phyloP scores from a whole-genome alignment of 805 yeast genomes.

The Saccharomycopsis sp. region DNA sequence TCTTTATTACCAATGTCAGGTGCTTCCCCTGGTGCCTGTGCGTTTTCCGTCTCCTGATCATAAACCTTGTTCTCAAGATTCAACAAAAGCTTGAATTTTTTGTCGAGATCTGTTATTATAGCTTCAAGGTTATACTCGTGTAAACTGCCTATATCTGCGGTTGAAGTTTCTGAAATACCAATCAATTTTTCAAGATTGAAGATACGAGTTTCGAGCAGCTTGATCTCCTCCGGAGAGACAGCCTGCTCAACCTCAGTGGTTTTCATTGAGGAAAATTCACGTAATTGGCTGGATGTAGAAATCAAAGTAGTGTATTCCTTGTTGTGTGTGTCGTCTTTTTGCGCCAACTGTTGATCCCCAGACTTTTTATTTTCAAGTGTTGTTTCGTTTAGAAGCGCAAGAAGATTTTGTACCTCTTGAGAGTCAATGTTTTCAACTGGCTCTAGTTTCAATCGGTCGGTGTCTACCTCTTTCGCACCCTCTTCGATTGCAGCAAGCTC shows the following conservation, averaged over 20 bases:
- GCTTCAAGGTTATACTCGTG: slow-evolving; percentile 9
- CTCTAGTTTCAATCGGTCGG: slow-evolving; percentile 15
- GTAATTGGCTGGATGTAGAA: too few relatives aligned
- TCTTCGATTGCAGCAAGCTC: slow-evolving; percentile 13
- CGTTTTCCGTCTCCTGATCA: neutral
- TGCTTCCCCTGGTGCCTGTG: too few relatives aligned
- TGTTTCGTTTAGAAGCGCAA: too few relatives aligned
- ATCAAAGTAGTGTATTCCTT: neutral
- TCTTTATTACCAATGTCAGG: slow-evolving; percentile 16
- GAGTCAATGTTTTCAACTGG: slow-evolving; percentile 17
- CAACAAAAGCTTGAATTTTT: slow-evolving; percentile 15
- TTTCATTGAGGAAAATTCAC: too few relatives aligned
- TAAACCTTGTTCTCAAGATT: slow-evolving; percentile 1
- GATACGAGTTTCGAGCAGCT: slow-evolving; percentile 15
- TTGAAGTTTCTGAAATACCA: too few relatives aligned
- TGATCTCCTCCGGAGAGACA: slow-evolving; percentile 14
- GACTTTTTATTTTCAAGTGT: too few relatives aligned
- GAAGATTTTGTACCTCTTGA: slow-evolving; percentile 9
- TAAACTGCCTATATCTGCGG: slow-evolving; percentile 1
- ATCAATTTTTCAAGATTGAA: slow-evolving; percentile 15
- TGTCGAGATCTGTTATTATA: slow-evolving; percentile 15
- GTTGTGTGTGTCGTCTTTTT: neutral
- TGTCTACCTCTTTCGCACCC: neutral
- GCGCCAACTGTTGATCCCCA: too few relatives aligned
- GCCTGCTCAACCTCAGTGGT: neutral